phyloP scores from a whole-genome alignment of 257 asterid genomes.

The Haberlea rhodopensis region DNA sequence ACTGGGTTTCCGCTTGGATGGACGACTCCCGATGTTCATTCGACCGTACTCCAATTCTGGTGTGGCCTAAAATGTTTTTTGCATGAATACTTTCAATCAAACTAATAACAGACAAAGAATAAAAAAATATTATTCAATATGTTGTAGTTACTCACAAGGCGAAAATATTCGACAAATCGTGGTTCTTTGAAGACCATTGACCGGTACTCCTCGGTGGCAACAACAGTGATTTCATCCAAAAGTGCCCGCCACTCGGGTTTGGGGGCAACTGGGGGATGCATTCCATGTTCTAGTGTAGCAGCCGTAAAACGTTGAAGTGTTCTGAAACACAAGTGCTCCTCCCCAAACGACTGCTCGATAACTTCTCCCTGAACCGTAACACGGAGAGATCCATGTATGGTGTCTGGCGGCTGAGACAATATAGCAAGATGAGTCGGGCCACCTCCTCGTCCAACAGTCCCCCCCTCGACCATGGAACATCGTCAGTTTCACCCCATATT shows the following conservation, averaged over 20 bases:
- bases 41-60: conserved; percentile 67
- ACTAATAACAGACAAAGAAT: conserved; percentile 4
- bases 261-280: conserved; percentile 60
- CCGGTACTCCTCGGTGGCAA: conserved; percentile 61
- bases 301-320: conserved; percentile 67
- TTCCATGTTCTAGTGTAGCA: conserved; percentile 68
- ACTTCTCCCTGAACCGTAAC: conserved; percentile 77
- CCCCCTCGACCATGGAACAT: conserved; percentile 79
- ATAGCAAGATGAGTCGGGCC: conserved; percentile 72
- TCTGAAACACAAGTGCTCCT: conserved; percentile 64
- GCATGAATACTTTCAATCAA: neutral
- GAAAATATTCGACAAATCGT: conserved; percentile 68
- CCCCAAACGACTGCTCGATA: conserved; percentile 63
- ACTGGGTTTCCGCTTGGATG: conserved; percentile 60
- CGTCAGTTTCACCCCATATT: conserved; percentile 55
- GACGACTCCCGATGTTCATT: conserved; percentile 71
- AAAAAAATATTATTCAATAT: neutral
- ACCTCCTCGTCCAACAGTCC: conserved; percentile 71
- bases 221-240: conserved; percentile 48
- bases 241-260: conserved; percentile 68
- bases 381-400: conserved; percentile 59
- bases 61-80: conserved; percentile 38
- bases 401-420: conserved; percentile 68
- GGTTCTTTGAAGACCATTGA: conserved; percentile 62
- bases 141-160: conserved; percentile 48